Base-by-base conservation (phyloP, 371 early-diverging fungal genomes). In the Amoeboaphelidium occidentale region DNA sequence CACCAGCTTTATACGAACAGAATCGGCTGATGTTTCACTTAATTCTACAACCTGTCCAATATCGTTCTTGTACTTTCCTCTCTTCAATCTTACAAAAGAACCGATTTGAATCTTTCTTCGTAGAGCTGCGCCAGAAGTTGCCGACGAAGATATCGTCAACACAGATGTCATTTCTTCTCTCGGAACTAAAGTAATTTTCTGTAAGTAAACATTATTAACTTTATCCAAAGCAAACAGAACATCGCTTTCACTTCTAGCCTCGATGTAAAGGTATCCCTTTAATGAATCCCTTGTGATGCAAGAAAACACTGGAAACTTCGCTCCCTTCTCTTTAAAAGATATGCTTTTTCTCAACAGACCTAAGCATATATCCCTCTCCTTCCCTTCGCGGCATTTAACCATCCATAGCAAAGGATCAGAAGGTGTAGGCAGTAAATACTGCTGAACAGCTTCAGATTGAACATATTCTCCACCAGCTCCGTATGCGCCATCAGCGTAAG, bases 1-100 rank as follows among this genome's bases (percentile, higher is more conserved):
- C 22, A 98, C 73, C 28, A 92, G 62, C 51, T 81, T 84, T 43
- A 97, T 74, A 47, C 73, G 70, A 13, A 81, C 81, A 0, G 65
- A 61, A 39, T 87, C 87, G 45, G 78, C 75, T 12, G 79, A 68
- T 32, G 87, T 57, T 25, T 56, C 54, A 26, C 39, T 44, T n/a
- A 21, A 24, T 17, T 43, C 46, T 46, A 62, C 41, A 56, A 79
- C 78, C 68, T 90, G 87, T 17, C 77, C 97, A 51, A 97, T 65
- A 68, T 98, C 99, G 32, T 88, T 92, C 2, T 75, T 74, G 60
- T 94, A 97, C 55, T 80, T 92, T 42, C 99, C 99, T 55, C 85
- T 81, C 54, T 79, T 83, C 49, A 97, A 71, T 48, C 97, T 74
- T 17, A 84, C 91, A 89, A 92, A 97, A 10, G 78, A 70, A 26